Percentiles rank a stretch among this genome's conserved stretches.
Conservation (phyloP, 129 eudicot genomes). For the Silybum marianum region DNA sequence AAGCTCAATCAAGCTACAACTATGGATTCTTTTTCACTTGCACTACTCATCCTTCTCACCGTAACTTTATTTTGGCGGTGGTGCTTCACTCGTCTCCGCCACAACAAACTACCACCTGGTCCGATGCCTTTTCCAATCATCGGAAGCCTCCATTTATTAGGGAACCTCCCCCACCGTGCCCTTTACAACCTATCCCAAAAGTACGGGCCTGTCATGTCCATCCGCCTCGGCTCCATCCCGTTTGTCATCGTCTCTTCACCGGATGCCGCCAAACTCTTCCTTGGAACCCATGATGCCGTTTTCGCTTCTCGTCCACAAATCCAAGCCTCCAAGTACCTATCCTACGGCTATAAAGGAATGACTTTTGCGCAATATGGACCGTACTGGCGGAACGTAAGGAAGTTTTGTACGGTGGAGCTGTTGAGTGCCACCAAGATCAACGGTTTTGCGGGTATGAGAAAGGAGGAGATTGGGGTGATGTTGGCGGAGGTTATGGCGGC, state of each 20-base stretch:
- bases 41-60: neutral
- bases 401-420: constrained; percentile 34
- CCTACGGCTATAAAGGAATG: constrained; percentile 23
- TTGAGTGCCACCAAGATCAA: constrained; percentile 24
- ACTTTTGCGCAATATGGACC: constrained; percentile 27
- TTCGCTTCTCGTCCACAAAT: constrained; percentile 42
- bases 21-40: neutral
- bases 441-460: constrained; percentile 36
- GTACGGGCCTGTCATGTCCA: constrained; percentile 36
- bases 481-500: constrained; percentile 10
- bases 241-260: constrained; percentile 48
- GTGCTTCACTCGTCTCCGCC: neutral
- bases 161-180: constrained; percentile 16
- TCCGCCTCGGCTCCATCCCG: constrained; percentile 32
- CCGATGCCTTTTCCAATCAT: constrained; percentile 28
- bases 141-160: constrained; percentile 29
- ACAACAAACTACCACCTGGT: constrained; percentile 26
- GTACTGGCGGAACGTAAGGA: constrained; percentile 41
- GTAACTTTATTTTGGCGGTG: neutral
- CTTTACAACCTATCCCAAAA: constrained; percentile 26
- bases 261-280: constrained; percentile 41
- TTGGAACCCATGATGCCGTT: constrained; percentile 40
- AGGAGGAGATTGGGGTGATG: constrained; percentile 32
- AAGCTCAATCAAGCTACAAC: neutral
- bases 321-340: constrained; percentile 20